Evolutionary conservation across 2,329 filamentous ascomycete genomes (phyloP), one percentile per base, ranked within the genome.

Genomic region (Epicoccum nigrum): DNA sequence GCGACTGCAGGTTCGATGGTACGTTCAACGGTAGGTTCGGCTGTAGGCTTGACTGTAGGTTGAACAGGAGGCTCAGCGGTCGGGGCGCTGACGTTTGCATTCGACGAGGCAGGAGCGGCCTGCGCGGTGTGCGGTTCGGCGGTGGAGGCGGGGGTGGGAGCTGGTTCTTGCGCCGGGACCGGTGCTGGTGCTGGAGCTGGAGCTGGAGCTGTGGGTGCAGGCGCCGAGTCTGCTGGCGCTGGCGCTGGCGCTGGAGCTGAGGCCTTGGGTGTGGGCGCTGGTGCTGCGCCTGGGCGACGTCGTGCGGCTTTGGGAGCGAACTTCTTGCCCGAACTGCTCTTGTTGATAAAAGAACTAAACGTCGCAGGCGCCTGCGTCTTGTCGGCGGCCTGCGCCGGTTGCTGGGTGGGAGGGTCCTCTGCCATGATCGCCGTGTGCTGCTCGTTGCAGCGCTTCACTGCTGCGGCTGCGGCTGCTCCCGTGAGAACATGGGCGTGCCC

Each of bases 271-370:
- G 50, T 49, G 20, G 37, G 7, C 1, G 68, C 55, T 20, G 59
- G 48, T 17, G 65, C 53, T 7, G 67, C 64, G 19, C 69, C 70
- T 35, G 77, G 74, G 23, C 77, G 71, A 42, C 78, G 74, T 32
- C 71, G 70, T 23, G 73, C 69, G 39, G 72, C 76, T 58, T 80
- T 81, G 31, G 79, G 79, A 4, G 76, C 77, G 51, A 79, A 75
- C 61, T 77, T 78, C 60, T 77, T 79, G 64, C 74, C 75, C 15
- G 75, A 73, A 49, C 74, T 74, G 55, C 76, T 74, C 71, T 71
- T 70, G 49, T 69, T 69, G 51, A 70, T 67, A 52, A 68, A 71
- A 32, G 65, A 63, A 49, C 58, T 67, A 32, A 64, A 65, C 4
- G 59, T 61, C 16, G 50, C 50, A 6, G 63, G 56, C 7, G 59